Conservation (phyloP, 768 basidiomycete species). For the Naganishia friedmannii region DNA sequence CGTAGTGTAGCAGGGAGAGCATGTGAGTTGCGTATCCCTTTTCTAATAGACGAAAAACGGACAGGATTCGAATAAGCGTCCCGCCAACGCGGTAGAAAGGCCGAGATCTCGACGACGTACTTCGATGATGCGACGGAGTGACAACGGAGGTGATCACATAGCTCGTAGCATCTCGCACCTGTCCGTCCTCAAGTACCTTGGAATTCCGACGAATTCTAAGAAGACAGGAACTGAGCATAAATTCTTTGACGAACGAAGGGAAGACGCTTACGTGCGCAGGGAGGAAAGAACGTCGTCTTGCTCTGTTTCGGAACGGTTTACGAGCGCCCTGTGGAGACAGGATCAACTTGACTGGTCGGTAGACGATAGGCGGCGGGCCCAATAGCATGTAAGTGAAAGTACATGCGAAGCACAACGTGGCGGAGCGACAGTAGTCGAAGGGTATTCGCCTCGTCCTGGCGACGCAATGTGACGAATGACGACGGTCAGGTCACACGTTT, state of each 20-base stretch:
- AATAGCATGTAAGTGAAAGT: background rate
- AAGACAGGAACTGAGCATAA: background rate
- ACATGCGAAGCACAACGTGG: too few species aligned
- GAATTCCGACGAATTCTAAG: slow-evolving; percentile 11
- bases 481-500: too few species aligned
- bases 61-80: background rate
- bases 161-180: background rate
- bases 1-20: slow-evolving; percentile 23
- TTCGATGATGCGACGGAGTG: slow-evolving; percentile 13
- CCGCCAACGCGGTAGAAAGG: background rate
- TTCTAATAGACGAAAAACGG: background rate
- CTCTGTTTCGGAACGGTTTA: background rate
- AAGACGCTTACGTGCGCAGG: background rate
- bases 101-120: background rate
- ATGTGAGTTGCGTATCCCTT: slow-evolving; percentile 27
- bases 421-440: too few species aligned
- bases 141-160: slow-evolving; percentile 23
- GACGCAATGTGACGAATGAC: too few species aligned
- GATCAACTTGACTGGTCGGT: background rate
- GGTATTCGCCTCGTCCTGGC: too few species aligned
- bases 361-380: background rate
- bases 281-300: background rate
- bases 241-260: background rate
- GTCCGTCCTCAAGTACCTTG: background rate
- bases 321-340: background rate